Evolutionary conservation across 768 basidiomycete genomes (phyloP).

Genomic region (Lactarius psammicola): DNA sequence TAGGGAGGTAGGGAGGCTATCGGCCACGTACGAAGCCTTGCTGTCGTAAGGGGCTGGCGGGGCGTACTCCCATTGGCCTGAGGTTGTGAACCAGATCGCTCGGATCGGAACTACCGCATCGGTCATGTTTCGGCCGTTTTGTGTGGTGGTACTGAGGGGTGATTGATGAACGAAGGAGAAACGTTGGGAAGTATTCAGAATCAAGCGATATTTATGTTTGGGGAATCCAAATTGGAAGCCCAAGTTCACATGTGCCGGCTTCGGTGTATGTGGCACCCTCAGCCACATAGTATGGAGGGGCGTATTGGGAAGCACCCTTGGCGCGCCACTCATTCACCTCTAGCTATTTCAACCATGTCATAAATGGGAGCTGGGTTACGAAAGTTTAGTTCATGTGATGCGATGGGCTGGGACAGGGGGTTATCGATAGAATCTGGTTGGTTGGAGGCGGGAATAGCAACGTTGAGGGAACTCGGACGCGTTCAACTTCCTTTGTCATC

Average conservation of each 20-base stretch:
- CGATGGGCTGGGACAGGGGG: not conserved
- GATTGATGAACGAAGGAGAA: not conserved
- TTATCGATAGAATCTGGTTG: not conserved
- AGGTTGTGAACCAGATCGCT: not conserved
- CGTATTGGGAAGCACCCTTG: not conserved
- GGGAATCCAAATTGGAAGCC: not conserved
- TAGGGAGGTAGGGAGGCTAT: constrained; percentile 42
- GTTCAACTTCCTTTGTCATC: too few relatives aligned
- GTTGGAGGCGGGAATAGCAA: too few relatives aligned
- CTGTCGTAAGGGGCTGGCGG: constrained; percentile 37
- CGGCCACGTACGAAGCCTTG: constrained; percentile 30
- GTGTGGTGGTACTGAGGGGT: not conserved
- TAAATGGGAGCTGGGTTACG: not conserved
- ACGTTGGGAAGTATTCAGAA: not conserved
- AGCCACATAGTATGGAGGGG: too few relatives aligned
- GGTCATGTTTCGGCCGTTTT: not conserved
- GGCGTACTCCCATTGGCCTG: constrained; percentile 23
- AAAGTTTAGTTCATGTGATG: not conserved
- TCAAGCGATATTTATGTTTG: not conserved
- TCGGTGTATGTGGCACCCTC: not conserved
- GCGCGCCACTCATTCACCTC: not conserved
- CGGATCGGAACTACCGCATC: constrained; percentile 1
- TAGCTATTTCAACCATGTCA: too few relatives aligned
- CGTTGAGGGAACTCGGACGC: too few relatives aligned
- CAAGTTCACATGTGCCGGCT: not conserved